Base-by-base conservation (phyloP, 208 protist genomes). In the Phytomonas sp. region DNA sequence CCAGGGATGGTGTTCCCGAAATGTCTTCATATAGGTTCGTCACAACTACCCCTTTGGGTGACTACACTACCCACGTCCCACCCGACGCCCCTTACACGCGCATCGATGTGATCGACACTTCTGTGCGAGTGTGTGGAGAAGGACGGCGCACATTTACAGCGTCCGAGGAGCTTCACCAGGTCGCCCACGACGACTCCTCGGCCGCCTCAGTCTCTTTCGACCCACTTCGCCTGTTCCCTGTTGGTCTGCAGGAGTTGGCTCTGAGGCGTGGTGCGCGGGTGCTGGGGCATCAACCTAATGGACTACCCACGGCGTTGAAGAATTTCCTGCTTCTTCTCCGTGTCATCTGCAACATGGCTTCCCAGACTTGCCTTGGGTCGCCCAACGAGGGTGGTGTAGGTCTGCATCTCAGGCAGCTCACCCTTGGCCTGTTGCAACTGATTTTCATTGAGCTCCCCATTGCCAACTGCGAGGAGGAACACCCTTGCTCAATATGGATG, bases 1-100 rank as follows among this genome's bases (percentile, higher is more conserved):
- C 28, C 29, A 34, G 9, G 0, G 71, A 36, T 15, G n/a, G 68
- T 8, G 65, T 56, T 28, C 34, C 66, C 30, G 29, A 9, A 26
- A 40, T 43, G 4, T 53, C 70, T 40, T 37, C 70, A 29, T 67
- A 73, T 30, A 51, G 37, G 60, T 93, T 93, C 68, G 64, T 79
- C 2, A 86, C 88, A 32, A 73, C 68, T 34, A 89, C 88, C 15
- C 33, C 81, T 11, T 72, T 93, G 31, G 68, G 78, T 23, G 78
- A 91, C 74, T 93, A 88, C 68, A 78, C 75, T 8, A 60, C 80
- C 8, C 84, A 93, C 66, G 84, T 93, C 3, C 83, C 88, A 62
- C 75, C 77, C 62, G 78, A 83, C 71, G 78, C 84, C 20, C 75
- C 77, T 2, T 87, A 79, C 62, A 82, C 76, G 7, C 43, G 60